A percentile compares a stretch with the other conserved stretches of the same genome.
Conservation (phyloP, 192 early-diverging fungal species). For the Mortierella antarctica region DNA sequence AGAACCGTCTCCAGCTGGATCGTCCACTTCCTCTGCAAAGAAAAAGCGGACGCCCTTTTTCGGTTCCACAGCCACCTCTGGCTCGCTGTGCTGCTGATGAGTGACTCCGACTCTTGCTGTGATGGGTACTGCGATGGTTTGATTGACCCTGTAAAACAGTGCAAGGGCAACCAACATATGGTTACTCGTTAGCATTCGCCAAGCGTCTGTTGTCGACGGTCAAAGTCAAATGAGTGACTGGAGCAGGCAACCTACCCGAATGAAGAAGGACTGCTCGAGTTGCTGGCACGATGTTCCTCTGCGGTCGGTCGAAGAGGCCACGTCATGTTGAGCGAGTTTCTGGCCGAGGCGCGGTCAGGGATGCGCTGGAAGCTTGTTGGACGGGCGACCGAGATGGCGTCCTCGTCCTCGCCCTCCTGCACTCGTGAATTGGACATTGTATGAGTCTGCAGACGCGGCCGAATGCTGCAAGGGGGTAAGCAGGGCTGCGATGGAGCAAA, state of each 20-base stretch:
- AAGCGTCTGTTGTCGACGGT: background rate
- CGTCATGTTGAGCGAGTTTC: slow-evolving; percentile 35
- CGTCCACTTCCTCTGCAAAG: slow-evolving; percentile 13
- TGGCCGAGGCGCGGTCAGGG: slow-evolving; percentile 4
- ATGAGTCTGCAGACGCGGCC: no score
- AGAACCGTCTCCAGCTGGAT: slow-evolving; percentile 3
- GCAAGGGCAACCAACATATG: background rate
- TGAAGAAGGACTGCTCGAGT: background rate
- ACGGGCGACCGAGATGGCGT: slow-evolving; percentile 37
- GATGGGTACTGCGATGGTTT: background rate
- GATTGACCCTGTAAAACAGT: background rate
- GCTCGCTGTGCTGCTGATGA: background rate
- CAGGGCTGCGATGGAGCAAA: no score
- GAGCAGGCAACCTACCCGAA: slow-evolving; percentile 15
- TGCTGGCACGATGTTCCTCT: slow-evolving; percentile 29
- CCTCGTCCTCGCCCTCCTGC: slow-evolving; percentile 51
- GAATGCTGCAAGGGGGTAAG: no score
- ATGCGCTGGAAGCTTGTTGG: slow-evolving; percentile 17
- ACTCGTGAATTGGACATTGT: slow-evolving; percentile 39
- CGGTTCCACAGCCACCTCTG: slow-evolving; percentile 2
- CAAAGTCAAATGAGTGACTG: background rate
- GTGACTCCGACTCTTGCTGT: background rate
- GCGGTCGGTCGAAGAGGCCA: slow-evolving; percentile 32
- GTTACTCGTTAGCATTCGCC: background rate
- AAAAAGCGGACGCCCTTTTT: slow-evolving; percentile 42